Evolutionary conservation across 2,329 filamentous ascomycete species (phyloP), one percentile per base, ranked within the genome.

Genomic region (Scedosporium boydii): DNA sequence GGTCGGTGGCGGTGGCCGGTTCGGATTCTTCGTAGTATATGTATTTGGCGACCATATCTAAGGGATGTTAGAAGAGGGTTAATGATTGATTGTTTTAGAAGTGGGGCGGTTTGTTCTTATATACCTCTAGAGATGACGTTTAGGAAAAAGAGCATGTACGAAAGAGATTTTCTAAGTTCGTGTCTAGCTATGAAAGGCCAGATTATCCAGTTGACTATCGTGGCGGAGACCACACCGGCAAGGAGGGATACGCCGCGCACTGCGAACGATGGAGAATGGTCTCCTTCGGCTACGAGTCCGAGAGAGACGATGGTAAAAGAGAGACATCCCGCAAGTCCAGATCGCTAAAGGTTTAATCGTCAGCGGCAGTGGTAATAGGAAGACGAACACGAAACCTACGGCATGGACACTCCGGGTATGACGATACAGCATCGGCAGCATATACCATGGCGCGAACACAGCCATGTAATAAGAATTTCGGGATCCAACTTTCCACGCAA

Each of bases 181-280:
- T 85, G 82, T 12, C 83, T 76, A 10, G 83, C 83, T 4, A 86
- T 77, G 65, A 86, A 86, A 2, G 83, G 83, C 83, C 83, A 86
- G 3, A 86, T 71, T 12, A 83, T 67, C 82, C 82, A 86, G 65
- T 85, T 86, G 14, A 85, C 77, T 1, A 83, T 64, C 10, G 85
- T 75, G 0, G 83, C 81, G 1, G 79, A 75, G 1, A 81, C 74
- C 3, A 83, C 79, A 2, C 83, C 83, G 23, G 84, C 69, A 2
- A 84, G 72, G 64, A 86, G 80, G 0, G 79, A 76, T 2, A 79
- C 65, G 0, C 82, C 82, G 48, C 77, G 74, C 42, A 78, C 76
- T 64, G 78, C 78, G 6, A 78, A 78, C 6, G 80, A 74, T 3
- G 73, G 67, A 2, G 72, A 69, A 3, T 75, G 69, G 12, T 46